Evolutionary conservation across 441 rosid genomes (phyloP), one percentile per base, ranked within the genome.

Genomic region (Kokia cookei): DNA sequence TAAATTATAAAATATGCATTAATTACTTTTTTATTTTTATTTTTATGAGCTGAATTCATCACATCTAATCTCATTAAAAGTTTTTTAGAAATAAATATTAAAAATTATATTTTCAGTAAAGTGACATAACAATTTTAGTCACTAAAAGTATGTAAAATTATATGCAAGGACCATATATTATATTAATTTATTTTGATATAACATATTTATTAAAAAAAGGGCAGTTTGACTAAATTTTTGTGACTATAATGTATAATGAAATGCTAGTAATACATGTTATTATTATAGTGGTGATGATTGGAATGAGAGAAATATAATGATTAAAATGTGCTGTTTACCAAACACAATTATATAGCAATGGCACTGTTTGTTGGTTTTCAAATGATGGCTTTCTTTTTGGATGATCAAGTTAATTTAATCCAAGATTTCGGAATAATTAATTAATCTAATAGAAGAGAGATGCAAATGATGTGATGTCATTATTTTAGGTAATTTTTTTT

Each of bases 321-420:
- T 66, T 66, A 66, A 69, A 77, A 72, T 72, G 70, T 47, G 67
- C 58, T 69, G 42, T 51, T 66, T 79, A 79, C 86, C 81, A 66
- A 73, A 76, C 85, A 74, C 75, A 73, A 75, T 78, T 35, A 73
- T 69, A 17, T 37, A 10, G 50, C 10, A 26, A 22, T 9, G 10
- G 51, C 24, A 45, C 57, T 47, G 70, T 59, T 65, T 57, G 59
- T 19, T 69, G 27, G 65, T 48, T 73, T 74, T 22, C 69, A 53
- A 63, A 74, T 58, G 73, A 71, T 72, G 37, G 63, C 50, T 47
- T 29, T 29, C 32, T 3, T 29, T 29, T 29, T 29, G 32, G 32
- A 32, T 32, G 0, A 32, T 32, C 4, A 32, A 26, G 63, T 69
- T 26, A 45, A 68, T 69, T 45, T 71, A 45, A 69, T 11, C 29